Base-by-base conservation (phyloP, 768 basidiomycete species). In the Cubamyces lactineus region DNA sequence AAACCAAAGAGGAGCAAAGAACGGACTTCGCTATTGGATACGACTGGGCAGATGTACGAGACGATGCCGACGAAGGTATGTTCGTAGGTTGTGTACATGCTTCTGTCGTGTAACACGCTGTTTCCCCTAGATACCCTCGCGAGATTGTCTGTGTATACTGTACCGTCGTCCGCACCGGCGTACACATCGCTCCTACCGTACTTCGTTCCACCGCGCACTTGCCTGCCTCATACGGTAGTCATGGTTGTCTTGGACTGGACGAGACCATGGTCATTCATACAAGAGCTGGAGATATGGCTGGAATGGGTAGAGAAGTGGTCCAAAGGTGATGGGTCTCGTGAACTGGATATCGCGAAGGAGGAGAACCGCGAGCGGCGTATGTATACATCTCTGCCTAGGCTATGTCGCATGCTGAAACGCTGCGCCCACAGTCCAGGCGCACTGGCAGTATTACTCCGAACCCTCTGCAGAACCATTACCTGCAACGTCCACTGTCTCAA, bases 221-320 rank as follows among this genome's bases (percentile, higher is more conserved):
- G 84, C 6, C 74, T 93, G 13, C 82, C 84, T 2, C 87, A 92
- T 64, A 89, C 90, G 0, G 78, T 92, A 30, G 85, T 94, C 47
- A 77, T 97, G 69, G 90, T 98, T 67, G 86, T 88, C 0, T 78
- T 99, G 11, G 96, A 99, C 73, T 99, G 97, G 96, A 96, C 94
- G 67, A 84, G 84, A 66, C 96, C 96, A 0, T 96, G 93, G 86
- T 84, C 87, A 1, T 98, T 98, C 73, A 77, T 97, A 1, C 85
- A 89, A 15, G 90, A 98, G 69, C 76, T 99, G 11, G 79, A 91
- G 63, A 82, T 77, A 48, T 98, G 96, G 96, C 76, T 98, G 49
- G 75, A 72, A 48, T 95, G 94, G 92, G 80, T 97, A 6, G 92
- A 96, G 69, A 75, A 75, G 24, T 94, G 93, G 92, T 82, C 84